Conservation (phyloP, 805 yeast species). For the Lipomyces oligophaga region DNA sequence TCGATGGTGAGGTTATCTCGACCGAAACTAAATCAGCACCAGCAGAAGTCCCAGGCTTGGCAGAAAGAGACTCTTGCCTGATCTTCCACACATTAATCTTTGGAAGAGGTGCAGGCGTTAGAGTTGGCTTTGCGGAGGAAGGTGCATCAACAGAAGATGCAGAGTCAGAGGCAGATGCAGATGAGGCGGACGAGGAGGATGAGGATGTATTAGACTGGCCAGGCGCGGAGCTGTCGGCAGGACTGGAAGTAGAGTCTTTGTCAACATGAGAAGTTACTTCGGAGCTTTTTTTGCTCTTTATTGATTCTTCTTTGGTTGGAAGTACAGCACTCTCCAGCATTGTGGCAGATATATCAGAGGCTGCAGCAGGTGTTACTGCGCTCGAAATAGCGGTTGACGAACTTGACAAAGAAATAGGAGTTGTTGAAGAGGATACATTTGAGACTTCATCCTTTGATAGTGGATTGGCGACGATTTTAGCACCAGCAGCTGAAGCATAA, state of each 20-base stretch:
- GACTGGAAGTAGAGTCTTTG: constrained; percentile 28
- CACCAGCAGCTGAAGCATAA: constrained; percentile 29
- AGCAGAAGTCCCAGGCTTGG: constrained; percentile 2
- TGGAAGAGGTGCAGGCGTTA: constrained; percentile 67
- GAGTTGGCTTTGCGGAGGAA: constrained; percentile 25
- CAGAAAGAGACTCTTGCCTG: constrained; percentile 16
- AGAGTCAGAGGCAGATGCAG: constrained; percentile 15
- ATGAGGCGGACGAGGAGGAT: constrained; percentile 11
- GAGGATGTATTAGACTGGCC: constrained; percentile 2
- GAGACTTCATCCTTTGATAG: constrained; percentile 18
- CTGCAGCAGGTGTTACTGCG: constrained; percentile 1
- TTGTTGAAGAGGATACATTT: neutral
- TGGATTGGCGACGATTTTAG: constrained; percentile 31
- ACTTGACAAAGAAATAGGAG: neutral
- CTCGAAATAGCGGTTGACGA: neutral
- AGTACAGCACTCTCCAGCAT: too few relatives aligned
- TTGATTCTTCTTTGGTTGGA: constrained; percentile 3
- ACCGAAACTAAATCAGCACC: constrained; percentile 5
- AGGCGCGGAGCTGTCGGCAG: constrained; percentile 9
- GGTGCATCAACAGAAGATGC: constrained; percentile 19
- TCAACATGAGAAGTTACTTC: constrained; percentile 15
- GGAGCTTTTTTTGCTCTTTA: constrained; percentile 2
- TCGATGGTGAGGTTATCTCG: constrained; percentile 32
- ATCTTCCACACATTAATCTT: constrained; percentile 59
- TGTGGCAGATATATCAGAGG: neutral